These are phyloP conservation scores for Tylopilus sp. DNA, from an alignment of 1,284 basidiomycete species.

Conservation along the genomic window DNA sequence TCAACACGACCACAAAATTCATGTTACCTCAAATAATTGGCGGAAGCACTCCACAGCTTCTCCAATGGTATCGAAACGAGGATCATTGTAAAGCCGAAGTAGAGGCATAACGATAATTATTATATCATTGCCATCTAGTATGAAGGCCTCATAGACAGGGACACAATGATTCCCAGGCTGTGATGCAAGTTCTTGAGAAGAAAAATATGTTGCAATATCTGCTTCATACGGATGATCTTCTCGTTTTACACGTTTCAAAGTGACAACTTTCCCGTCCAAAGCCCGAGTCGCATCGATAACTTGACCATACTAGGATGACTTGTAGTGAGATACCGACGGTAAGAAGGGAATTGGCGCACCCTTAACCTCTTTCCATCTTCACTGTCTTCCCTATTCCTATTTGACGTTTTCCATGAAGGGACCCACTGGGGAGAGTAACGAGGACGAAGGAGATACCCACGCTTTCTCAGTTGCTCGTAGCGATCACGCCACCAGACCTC, in stretches of 20 bases:
- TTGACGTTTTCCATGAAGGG: constrained; percentile 5
- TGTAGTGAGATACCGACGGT: neutral
- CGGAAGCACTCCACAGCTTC: neutral
- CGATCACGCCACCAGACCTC: neutral
- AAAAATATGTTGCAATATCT: constrained; percentile 3
- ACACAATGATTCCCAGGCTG: neutral
- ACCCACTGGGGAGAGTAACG: neutral
- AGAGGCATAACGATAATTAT: no score
- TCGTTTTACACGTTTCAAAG: constrained; percentile 11
- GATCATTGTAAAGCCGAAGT: neutral
- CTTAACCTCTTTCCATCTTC: neutral
- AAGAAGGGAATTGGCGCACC: neutral
- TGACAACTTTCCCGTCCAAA: constrained; percentile 10
- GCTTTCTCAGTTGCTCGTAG: neutral
- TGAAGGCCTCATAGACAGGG: neutral
- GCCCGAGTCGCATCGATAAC: no score
- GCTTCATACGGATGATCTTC: no score
- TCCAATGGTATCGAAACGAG: neutral
- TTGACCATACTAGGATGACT: constrained; percentile 12
- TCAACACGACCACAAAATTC: neutral
- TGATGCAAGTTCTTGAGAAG: neutral
- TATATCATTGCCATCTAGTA: neutral
- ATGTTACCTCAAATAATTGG: neutral
- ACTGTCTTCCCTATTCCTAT: neutral
- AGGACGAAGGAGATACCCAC: neutral